Evolutionary conservation across 2,329 filamentous ascomycete genomes (phyloP).

Genomic region (Fusarium sp.): DNA sequence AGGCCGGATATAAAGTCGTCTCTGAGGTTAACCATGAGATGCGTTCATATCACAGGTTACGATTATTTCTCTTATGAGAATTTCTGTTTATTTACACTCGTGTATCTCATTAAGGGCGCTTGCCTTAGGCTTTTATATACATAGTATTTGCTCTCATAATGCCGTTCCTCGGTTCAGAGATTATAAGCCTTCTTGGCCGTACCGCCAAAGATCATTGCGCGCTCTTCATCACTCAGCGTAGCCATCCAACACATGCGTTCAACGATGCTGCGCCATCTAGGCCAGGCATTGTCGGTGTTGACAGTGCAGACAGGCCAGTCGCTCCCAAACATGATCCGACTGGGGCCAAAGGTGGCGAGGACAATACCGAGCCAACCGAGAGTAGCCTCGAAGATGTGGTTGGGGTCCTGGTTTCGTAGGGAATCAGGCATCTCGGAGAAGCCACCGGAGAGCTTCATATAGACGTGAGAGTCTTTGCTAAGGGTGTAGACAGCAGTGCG

Average conservation of each 20-base stretch:
- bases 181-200: slow-evolving; percentile 78
- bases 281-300: slow-evolving; percentile 70
- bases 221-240: slow-evolving; percentile 67
- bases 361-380: slow-evolving; percentile 77
- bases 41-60: background rate
- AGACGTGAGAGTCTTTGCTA: slow-evolving; percentile 71
- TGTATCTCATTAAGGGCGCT: background rate
- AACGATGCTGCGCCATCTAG: slow-evolving; percentile 78
- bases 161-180: slow-evolving; percentile 45
- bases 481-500: slow-evolving; percentile 73
- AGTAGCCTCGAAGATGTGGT: slow-evolving; percentile 70
- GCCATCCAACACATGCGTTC: slow-evolving; percentile 72
- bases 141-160: background rate
- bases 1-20: background rate
- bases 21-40: background rate
- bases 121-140: background rate
- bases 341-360: slow-evolving; percentile 75
- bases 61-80: slow-evolving; percentile 6
- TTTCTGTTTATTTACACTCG: slow-evolving; percentile 1
- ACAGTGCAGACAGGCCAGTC: slow-evolving; percentile 94
- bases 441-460: slow-evolving; percentile 90
- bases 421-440: slow-evolving; percentile 79
- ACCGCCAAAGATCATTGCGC: slow-evolving; percentile 74
- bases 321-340: slow-evolving; percentile 86
- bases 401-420: slow-evolving; percentile 58